A percentile compares a stretch with the other conserved stretches of the same genome.
Evolutionary conservation across 1,139 yeast species (phyloP).

Genomic region (Magnusiomyces fungicola): DNA sequence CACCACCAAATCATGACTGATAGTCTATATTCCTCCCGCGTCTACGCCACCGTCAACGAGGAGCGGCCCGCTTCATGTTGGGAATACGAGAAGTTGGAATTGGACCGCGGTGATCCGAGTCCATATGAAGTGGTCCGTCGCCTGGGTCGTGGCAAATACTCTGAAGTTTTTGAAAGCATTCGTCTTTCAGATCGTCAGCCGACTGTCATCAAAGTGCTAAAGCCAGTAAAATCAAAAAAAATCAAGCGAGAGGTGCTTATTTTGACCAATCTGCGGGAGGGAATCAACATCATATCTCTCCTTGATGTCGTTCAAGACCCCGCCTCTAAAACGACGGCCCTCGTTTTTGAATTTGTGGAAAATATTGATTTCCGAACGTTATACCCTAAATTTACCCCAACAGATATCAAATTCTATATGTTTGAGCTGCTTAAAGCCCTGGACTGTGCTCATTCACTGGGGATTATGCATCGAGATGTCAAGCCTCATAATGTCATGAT

Average conservation of each 20-base stretch:
- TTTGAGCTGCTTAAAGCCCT: slow-evolving; percentile 74
- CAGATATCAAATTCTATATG: slow-evolving; percentile 79
- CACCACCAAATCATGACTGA: neutral
- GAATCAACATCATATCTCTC: slow-evolving; percentile 70
- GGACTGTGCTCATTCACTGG: slow-evolving; percentile 89
- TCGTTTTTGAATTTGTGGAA: slow-evolving; percentile 77
- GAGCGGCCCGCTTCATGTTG: slow-evolving; percentile 72
- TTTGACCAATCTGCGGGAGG: slow-evolving; percentile 69
- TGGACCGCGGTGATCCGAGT: slow-evolving; percentile 50
- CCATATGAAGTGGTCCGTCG: slow-evolving; percentile 80
- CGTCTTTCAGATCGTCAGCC: slow-evolving; percentile 32
- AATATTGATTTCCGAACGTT: slow-evolving; percentile 80
- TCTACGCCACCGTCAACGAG: slow-evolving; percentile 73
- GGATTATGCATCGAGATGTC: slow-evolving; percentile 94
- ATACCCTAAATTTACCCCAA: slow-evolving; percentile 72
- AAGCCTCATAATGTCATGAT: slow-evolving; percentile 97
- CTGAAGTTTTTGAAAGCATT: slow-evolving; percentile 80
- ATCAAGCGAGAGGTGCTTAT: slow-evolving; percentile 88
- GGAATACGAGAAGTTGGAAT: slow-evolving; percentile 57
- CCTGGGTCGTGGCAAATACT: slow-evolving; percentile 90
- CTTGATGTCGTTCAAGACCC: slow-evolving; percentile 81
- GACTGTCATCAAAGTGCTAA: slow-evolving; percentile 77
- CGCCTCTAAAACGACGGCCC: slow-evolving; percentile 77
- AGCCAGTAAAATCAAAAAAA: slow-evolving; percentile 89
- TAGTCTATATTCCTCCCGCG: slow-evolving; percentile 56